Base-by-base conservation (phyloP, 352 stramenopile genomes). In the Phytophthora sp. region DNA sequence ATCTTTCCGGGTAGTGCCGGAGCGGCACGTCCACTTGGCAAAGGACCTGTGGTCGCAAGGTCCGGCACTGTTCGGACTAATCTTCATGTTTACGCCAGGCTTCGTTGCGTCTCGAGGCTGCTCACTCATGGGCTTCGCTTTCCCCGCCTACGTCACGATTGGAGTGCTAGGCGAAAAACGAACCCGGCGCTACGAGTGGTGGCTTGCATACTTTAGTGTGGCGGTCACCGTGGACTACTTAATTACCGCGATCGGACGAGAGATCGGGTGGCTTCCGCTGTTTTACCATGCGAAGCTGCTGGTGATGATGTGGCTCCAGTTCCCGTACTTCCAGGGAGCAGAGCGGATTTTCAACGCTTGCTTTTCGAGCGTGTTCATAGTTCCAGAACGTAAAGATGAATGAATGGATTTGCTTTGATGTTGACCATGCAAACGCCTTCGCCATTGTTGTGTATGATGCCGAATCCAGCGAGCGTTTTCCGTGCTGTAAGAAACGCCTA, bases 271-370 rank as follows among this genome's bases (percentile, higher is more conserved):
- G 89, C 63, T 97, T 24, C 89, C 89, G 44, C 62, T 97, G 21
- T 95, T 92, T 64, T 94, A 91, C 57, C 89, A 97, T 62, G 66
- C 48, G n/a, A 95, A 96, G 71, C 51, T 97, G 58, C 52, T 93
- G 20, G 59, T 84, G 31, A 82, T 94, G 69, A 81, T 97, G 70
- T 96, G 86, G 85, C 86, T 97, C 11, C 89, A 97, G 67, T 94
- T 97, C 60, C 89, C 89, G 31, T 96, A 97, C 72, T 97, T 97
- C 55, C 87, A 87, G 34, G 89, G 89, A 12, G 88, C 87, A 0
- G 73, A 95, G 52, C 73, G 69, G 37, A 85, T 97, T 57, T 96
- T 96, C 46, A 88, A 97, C 55, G 49, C 68, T 11, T 69, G 54
- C 32, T 92, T 95, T 49, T 66, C 74, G 27, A 95, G 82, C 24